phyloP scores from a whole-genome alignment of 352 stramenopile species.

The Phytophthora hybrid region DNA sequence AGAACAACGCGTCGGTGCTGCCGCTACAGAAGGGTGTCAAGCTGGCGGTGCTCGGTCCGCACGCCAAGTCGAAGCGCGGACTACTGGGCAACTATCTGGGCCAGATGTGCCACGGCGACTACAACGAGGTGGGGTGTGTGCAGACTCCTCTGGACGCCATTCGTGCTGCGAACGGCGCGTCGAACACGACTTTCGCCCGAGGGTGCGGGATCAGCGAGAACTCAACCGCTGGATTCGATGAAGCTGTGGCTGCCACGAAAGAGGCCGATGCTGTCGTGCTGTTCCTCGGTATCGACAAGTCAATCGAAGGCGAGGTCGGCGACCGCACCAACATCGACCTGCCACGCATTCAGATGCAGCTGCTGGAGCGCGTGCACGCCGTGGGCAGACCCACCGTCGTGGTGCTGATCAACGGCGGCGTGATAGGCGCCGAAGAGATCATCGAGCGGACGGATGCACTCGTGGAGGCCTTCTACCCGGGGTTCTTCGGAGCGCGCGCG shows the following conservation, averaged over 20 bases:
- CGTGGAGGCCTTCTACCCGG: constrained; percentile 86
- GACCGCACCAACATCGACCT: constrained; percentile 85
- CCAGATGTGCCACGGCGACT: constrained; percentile 85
- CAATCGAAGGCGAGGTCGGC: constrained; percentile 75
- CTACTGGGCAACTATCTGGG: constrained; percentile 90
- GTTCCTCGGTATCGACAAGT: constrained; percentile 86
- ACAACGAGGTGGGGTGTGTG: constrained; percentile 70
- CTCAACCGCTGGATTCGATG: constrained; percentile 62
- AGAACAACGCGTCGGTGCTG: constrained; percentile 82
- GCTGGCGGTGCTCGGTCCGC: constrained; percentile 84
- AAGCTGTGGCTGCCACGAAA: constrained; percentile 49
- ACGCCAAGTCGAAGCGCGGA: constrained; percentile 62
- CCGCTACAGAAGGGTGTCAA: constrained; percentile 59
- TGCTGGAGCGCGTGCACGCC: constrained; percentile 75
- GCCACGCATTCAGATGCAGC: constrained; percentile 74
- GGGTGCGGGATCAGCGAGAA: constrained; percentile 75
- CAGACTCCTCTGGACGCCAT: constrained; percentile 80
- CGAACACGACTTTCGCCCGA: constrained; percentile 45
- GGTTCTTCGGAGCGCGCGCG: constrained; percentile 82
- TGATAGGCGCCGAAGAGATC: constrained; percentile 81
- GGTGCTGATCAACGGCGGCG: constrained; percentile 90
- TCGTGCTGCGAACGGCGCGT: constrained; percentile 44
- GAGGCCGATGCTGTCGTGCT: constrained; percentile 71
- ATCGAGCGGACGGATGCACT: constrained; percentile 70
- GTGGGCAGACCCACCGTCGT: constrained; percentile 77